phyloP scores from a whole-genome alignment of 495 filamentous ascomycete species.

The Neurospora sp. region DNA sequence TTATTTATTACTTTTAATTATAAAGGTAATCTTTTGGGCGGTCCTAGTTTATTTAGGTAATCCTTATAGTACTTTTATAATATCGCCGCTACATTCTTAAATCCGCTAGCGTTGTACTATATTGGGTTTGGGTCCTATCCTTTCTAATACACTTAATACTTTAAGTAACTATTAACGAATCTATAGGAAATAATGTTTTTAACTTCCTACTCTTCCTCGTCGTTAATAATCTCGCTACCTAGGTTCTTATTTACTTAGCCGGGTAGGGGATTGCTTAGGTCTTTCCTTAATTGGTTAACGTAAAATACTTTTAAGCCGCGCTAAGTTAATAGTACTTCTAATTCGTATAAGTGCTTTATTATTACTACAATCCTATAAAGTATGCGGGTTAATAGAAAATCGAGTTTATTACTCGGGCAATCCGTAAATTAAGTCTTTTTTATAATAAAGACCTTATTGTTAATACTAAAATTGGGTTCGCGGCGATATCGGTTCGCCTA shows the following conservation, averaged over 20 bases:
- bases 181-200: neutral
- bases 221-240: neutral
- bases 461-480: slow-evolving; percentile 4
- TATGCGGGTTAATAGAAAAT: slow-evolving; percentile 1
- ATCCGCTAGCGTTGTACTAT: neutral
- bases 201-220: slow-evolving; percentile 2
- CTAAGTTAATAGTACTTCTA: neutral
- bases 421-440: neutral
- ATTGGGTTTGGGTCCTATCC: neutral
- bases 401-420: slow-evolving; percentile 2
- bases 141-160: slow-evolving; percentile 1
- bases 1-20: no score
- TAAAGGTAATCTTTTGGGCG: no score
- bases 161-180: neutral
- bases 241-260: slow-evolving; percentile 1
- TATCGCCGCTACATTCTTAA: no score
- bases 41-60: no score
- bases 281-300: neutral
- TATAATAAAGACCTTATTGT: slow-evolving; percentile 3
- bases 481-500: slow-evolving; percentile 3
- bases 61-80: no score
- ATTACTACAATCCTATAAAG: neutral
- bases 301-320: neutral
- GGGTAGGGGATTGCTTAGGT: slow-evolving; percentile 1
- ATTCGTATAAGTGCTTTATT: neutral